phyloP scores from a whole-genome alignment of 306 rosid genomes.

The Medicago lupulina region DNA sequence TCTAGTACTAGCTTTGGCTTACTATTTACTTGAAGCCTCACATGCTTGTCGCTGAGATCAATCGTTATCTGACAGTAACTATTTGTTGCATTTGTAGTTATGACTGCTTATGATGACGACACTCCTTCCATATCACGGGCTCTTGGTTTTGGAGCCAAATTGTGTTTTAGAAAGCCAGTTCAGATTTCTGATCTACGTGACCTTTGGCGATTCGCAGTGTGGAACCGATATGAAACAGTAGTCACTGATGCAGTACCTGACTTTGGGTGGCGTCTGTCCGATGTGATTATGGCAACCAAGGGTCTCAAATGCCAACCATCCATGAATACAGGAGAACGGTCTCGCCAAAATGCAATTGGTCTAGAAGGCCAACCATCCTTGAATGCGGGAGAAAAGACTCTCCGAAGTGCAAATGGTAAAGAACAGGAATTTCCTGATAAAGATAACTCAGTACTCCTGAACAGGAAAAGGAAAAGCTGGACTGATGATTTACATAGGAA shows the following conservation, averaged over 20 bases:
- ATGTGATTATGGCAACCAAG: background rate
- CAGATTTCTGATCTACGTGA: constrained; percentile 27
- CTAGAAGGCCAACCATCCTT: background rate
- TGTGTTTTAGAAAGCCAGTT: constrained; percentile 42
- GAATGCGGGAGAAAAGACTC: constrained; percentile 12
- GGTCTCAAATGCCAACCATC: background rate
- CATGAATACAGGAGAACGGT: constrained; percentile 13
- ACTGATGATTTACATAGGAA: constrained; percentile 42
- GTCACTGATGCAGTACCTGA: background rate
- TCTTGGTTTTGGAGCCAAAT: constrained; percentile 46
- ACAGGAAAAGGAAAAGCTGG: constrained; percentile 46
- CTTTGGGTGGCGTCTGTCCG: background rate
- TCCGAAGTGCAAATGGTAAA: constrained; percentile 21
- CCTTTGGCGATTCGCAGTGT: constrained; percentile 49
- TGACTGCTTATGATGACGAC: constrained; percentile 47
- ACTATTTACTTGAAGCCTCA: constrained; percentile 10
- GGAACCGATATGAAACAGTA: constrained; percentile 10
- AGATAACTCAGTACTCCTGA: background rate
- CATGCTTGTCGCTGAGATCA: background rate
- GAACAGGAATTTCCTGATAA: background rate
- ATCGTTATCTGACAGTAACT: constrained; percentile 16
- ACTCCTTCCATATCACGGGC: constrained; percentile 23
- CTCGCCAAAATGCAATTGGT: constrained; percentile 1
- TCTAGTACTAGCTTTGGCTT: constrained; percentile 26
- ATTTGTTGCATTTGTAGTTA: constrained; percentile 39